A percentile compares a stretch with the other conserved stretches of the same genome.
These are phyloP conservation scores for Coccinonectria pachysandricola DNA, from an alignment of 2,329 filamentous ascomycete genomes.

Conservation along the genomic window DNA sequence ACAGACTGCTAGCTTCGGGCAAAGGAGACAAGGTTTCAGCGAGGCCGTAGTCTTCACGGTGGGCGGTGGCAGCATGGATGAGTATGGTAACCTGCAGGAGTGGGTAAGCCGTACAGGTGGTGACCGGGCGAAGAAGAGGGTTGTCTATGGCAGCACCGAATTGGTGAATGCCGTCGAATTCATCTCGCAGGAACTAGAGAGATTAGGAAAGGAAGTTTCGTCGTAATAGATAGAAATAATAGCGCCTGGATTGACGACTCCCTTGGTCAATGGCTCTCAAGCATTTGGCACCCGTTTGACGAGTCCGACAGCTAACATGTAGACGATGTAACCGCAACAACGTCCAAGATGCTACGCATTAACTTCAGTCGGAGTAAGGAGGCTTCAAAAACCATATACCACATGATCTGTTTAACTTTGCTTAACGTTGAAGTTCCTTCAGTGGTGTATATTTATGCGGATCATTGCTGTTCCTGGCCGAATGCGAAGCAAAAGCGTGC, in stretches of 20 bases:
- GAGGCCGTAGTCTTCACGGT: slow-evolving; percentile 93
- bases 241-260: slow-evolving; percentile 16
- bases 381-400: too few species aligned
- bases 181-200: slow-evolving; percentile 52
- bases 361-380: too few species aligned
- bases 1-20: slow-evolving; percentile 77
- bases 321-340: too few species aligned
- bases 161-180: slow-evolving; percentile 61
- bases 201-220: slow-evolving; percentile 47
- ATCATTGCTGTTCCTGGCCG: neutral
- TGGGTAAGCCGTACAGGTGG: slow-evolving; percentile 76
- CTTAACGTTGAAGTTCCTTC: too few species aligned
- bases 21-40: slow-evolving; percentile 77
- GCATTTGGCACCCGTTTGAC: too few species aligned
- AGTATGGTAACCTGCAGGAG: slow-evolving; percentile 94
- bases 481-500: too few species aligned
- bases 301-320: too few species aligned
- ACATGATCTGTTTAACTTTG: too few species aligned
- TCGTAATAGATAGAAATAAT: slow-evolving; percentile 21
- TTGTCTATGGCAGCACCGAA: slow-evolving; percentile 93
- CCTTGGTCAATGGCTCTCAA: too few species aligned
- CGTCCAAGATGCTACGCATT: too few species aligned
- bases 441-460: too few species aligned
- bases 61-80: slow-evolving; percentile 95
- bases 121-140: slow-evolving; percentile 59